These are phyloP conservation scores for Bipolaris bicolor DNA, from an alignment of 2,329 filamentous ascomycete genomes.

Conservation along the genomic window DNA sequence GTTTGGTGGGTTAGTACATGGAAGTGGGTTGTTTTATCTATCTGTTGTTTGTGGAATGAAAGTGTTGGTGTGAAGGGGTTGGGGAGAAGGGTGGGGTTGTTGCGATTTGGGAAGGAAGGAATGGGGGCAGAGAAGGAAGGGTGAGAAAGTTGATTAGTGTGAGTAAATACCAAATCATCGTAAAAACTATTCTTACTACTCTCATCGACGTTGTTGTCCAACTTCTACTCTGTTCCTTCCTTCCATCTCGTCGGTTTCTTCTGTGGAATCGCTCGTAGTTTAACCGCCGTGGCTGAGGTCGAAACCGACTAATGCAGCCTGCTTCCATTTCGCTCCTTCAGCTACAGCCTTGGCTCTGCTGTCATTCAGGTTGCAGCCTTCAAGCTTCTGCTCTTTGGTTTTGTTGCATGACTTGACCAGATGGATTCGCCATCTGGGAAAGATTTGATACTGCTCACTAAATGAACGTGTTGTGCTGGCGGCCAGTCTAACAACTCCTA, in stretches of 20 bases:
- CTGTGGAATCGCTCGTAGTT: not conserved
- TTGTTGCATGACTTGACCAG: not conserved
- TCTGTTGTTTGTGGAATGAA: no score
- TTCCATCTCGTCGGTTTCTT: not conserved
- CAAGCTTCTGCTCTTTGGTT: not conserved
- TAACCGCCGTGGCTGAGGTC: not conserved
- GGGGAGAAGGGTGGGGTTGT: no score
- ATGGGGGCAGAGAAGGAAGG: no score
- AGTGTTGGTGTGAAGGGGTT: no score
- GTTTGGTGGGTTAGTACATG: no score
- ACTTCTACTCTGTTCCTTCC: not conserved
- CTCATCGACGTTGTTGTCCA: not conserved
- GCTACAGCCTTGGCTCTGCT: not conserved
- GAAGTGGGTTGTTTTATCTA: no score
- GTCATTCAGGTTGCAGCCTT: not conserved
- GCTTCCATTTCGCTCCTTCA: not conserved
- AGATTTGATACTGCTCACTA: not conserved
- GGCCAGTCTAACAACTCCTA: not conserved
- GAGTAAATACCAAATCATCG: no score
- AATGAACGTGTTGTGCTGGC: not conserved
- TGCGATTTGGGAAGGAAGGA: no score
- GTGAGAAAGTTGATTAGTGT: no score
- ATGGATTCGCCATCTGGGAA: not conserved
- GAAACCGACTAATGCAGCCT: not conserved
- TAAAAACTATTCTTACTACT: no score